A percentile compares a stretch with the other conserved stretches of the same genome.
Conservation (phyloP, 306 rosid species). For the Corylus heterophylla region DNA sequence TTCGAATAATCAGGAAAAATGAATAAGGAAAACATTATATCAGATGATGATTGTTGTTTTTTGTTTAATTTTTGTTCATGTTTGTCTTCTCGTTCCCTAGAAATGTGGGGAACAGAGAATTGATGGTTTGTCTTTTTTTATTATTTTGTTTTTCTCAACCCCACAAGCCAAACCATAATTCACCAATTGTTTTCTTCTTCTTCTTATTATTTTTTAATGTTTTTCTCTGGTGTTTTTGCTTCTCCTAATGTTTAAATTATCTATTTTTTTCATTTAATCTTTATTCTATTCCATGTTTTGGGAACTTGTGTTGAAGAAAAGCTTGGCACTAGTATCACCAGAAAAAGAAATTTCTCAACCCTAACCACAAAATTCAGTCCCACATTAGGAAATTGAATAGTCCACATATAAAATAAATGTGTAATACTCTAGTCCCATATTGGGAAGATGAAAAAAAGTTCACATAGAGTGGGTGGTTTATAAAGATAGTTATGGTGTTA, state of each 20-base stretch:
- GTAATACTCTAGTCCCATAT: too few species aligned
- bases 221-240: background rate
- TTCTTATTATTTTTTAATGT: background rate
- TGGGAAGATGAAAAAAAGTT: too few species aligned
- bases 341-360: too few species aligned
- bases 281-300: too few species aligned
- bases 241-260: background rate
- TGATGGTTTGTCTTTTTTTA: background rate
- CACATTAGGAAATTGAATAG: too few species aligned
- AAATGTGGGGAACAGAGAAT: background rate
- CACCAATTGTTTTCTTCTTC: background rate
- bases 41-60: background rate
- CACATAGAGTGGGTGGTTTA: too few species aligned
- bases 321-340: too few species aligned
- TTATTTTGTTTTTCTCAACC: background rate
- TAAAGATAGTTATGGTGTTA: too few species aligned
- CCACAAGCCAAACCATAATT: background rate
- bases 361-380: too few species aligned
- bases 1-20: background rate
- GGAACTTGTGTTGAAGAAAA: too few species aligned
- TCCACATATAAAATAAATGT: too few species aligned
- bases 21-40: background rate
- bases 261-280: background rate
- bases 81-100: background rate
- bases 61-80: conserved; percentile 7